Evolutionary conservation across 1,284 basidiomycete species (phyloP).

Genomic region (Apiotrichum porosum): DNA sequence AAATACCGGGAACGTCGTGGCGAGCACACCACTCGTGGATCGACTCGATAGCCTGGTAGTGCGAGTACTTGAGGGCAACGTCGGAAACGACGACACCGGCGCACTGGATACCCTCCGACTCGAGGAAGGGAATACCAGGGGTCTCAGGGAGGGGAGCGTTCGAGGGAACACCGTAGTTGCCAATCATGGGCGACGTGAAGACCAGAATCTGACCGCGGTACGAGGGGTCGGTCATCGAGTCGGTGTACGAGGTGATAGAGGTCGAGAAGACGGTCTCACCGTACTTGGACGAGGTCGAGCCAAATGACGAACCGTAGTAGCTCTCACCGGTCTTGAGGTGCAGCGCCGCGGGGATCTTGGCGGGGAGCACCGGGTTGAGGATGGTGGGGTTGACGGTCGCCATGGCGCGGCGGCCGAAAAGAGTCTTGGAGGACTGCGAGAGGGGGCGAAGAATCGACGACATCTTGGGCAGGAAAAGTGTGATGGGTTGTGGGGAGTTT

Average conservation of each 20-base stretch:
- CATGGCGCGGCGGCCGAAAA: constrained; percentile 14
- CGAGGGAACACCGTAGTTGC: constrained; percentile 92
- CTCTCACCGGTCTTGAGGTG: constrained; percentile 92
- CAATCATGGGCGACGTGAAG: constrained; percentile 96
- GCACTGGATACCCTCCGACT: constrained; percentile 85
- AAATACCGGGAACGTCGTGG: constrained; percentile 85
- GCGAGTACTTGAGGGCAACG: constrained; percentile 90
- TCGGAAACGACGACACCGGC: constrained; percentile 90
- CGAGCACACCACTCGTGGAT: constrained; percentile 90
- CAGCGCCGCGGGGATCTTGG: constrained; percentile 68
- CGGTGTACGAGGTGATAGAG: constrained; percentile 97
- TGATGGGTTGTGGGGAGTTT: not conserved
- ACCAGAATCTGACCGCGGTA: constrained; percentile 97
- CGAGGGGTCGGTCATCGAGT: constrained; percentile 99
- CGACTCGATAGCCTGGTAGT: constrained; percentile 89
- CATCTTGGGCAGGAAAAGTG: constrained; percentile 2
- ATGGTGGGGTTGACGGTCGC: constrained; percentile 26
- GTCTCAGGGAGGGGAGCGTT: constrained; percentile 74
- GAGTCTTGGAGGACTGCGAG: constrained; percentile 1
- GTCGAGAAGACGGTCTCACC: constrained; percentile 99
- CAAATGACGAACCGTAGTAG: constrained; percentile 85
- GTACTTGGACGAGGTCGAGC: constrained; percentile 78
- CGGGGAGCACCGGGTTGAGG: constrained; percentile 31
- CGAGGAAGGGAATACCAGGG: constrained; percentile 84
- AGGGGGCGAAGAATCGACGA: constrained; percentile 21